phyloP scores from a whole-genome alignment of 73 alveolate species.

The Halteria grandinella region DNA sequence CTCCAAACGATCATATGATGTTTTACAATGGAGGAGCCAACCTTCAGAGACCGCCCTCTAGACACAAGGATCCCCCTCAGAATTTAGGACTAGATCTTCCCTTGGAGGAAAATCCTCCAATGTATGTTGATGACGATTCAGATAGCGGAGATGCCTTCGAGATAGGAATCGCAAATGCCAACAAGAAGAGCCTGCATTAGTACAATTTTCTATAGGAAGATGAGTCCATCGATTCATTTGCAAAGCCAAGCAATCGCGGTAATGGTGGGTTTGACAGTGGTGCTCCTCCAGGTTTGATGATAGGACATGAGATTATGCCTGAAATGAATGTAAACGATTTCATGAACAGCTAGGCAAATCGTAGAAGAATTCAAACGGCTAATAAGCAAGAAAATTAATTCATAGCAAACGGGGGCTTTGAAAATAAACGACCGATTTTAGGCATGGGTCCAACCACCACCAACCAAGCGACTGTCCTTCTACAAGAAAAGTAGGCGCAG shows the following conservation, averaged over 20 bases:
- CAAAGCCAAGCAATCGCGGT: neutral
- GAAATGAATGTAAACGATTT: constrained; percentile 7
- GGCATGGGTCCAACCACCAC: no score
- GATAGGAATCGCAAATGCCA: constrained; percentile 29
- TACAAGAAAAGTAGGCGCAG: no score
- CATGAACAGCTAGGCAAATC: constrained; percentile 6
- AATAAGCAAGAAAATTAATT: no score
- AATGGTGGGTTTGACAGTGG: no score
- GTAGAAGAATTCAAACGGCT: constrained; percentile 33
- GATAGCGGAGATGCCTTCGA: constrained; percentile 33
- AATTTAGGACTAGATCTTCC: constrained; percentile 47
- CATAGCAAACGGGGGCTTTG: no score
- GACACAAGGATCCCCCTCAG: constrained; percentile 51
- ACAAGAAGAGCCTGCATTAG: neutral
- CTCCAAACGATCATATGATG: no score
- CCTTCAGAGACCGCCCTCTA: constrained; percentile 54
- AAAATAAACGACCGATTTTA: no score
- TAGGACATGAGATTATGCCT: no score
- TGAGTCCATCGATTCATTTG: constrained; percentile 37
- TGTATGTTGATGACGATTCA: constrained; percentile 31
- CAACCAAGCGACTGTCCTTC: no score
- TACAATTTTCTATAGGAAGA: no score
- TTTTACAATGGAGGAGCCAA: no score
- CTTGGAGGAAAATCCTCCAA: constrained; percentile 9
- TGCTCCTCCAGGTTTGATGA: no score